Evolutionary conservation across 257 asterid species (phyloP), one percentile per base, ranked within the genome.

Genomic region (Capsicum rhomboideum): DNA sequence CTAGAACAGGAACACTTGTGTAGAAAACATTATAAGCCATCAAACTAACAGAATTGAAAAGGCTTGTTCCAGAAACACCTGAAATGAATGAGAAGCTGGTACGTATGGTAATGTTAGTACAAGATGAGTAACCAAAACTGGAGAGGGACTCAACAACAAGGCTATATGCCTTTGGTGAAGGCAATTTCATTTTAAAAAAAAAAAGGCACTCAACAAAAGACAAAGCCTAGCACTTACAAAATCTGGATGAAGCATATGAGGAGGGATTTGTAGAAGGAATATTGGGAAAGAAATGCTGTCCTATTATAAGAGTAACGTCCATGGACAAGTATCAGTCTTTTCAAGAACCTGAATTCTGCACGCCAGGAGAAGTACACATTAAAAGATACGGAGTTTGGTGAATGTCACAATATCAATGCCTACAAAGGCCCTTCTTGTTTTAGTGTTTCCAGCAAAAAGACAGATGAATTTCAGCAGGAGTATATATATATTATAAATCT

Each of bases 261-360:
- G 85, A 97, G 87, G 80, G 99, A 97, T 91, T 97, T 97, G 83
- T 97, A 97, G 92, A 97, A 97, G 80, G 97, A 97, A 90, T 97
- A 97, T 81, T 97, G 99, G 86, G 98, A 94, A 85, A 97, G 97
- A 90, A 97, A 97, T 31, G 99, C 95, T 18, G 99, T 97, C 82
- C 99, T 96, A 85, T 97, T 97, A 87, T 97, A 97, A 82, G 99
- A 97, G 90, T 97, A 95, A 72, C 98, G 97, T 49, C 99, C 99
- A 37, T 97, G 99, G 80, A 97, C 98, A 88, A 97, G 98, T 92
- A 97, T 94, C 89, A 97, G 88, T 90, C 99, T 91, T 88, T 90
- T 94, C 93, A 96, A 88, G 87, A 94, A 97, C 90, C 93, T 92
- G 92, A 97, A 97, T 85, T 93, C 99, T 97, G 97, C 95, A 91